Evolutionary conservation across 805 yeast genomes (phyloP), one percentile per base, ranked within the genome.

Genomic region (Candida parachauliodes): DNA sequence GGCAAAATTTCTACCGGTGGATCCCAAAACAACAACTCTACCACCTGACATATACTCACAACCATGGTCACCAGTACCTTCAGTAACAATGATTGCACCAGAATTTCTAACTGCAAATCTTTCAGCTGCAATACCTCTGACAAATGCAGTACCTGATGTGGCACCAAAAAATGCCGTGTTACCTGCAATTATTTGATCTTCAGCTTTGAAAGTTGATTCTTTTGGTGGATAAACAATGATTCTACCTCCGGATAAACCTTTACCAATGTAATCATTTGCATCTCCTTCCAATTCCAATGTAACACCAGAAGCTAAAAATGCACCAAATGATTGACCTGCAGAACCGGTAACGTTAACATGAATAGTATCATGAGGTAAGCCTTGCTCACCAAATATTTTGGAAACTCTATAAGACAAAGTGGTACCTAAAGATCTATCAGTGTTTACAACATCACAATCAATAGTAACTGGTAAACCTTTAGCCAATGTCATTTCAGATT

Each of bases 41-140:
- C 98, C 98, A 62, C 98, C 98, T 51, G 98, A 89, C 98, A 91
- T 91, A 69, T 91, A 91, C 68, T 91, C 98, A 70, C 97, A 91
- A 36, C 98, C 98, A 62, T 91, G 97, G 62, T 91, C 96, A 70
- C 98, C 98, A 47, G 86, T 82, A 57, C 96, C 96, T 66, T 91
- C 98, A 48, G 88, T 88, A 45, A 93, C 97, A 47, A 95, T 93
- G 39, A 83, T 83, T 29, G 98, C 98, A 64, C 98, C 98, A 21
- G 98, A 93, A 76, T 91, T 91, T 72, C 98, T 85, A 42, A 91
- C 98, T 14, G 95, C 96, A 62, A 91, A 91, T 65, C 98, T 81
- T 72, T 91, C 98, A 47, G 98, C 98, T 28, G 96, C 98, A 62
- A 89, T 80, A 75, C 98, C 98, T 49, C 96, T 76, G 63, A 91